These are phyloP conservation scores for Punctularia strigosozonata DNA, from an alignment of 768 basidiomycete species.

Conservation along the genomic window DNA sequence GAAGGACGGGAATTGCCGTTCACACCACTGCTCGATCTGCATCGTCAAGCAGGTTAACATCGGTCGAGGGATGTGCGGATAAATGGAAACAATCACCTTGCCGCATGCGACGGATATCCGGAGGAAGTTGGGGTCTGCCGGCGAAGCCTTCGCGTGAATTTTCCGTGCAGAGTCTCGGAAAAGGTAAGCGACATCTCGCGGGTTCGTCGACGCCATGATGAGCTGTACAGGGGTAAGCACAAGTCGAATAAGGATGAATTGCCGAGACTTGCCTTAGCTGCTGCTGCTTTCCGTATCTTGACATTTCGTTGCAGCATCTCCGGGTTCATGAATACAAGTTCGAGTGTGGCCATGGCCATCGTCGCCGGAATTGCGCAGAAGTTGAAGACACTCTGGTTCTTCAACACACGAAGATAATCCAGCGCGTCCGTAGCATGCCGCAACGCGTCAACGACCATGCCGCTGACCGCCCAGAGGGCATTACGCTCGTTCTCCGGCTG, in stretches of 20 bases:
- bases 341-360: conserved; percentile 94
- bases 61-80: neutral
- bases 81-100: conserved; percentile 37
- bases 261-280: conserved; percentile 51
- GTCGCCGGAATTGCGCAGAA: conserved; percentile 91
- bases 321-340: conserved; percentile 88
- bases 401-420: conserved; percentile 80
- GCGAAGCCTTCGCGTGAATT: conserved; percentile 72
- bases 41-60: conserved; percentile 7
- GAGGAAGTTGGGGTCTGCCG: conserved; percentile 82
- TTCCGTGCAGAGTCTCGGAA: conserved; percentile 74
- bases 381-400: conserved; percentile 88
- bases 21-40: conserved; percentile 89
- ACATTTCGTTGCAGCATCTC: conserved; percentile 78
- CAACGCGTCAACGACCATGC: conserved; percentile 83
- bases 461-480: conserved; percentile 74
- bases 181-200: conserved; percentile 79
- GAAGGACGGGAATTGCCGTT: conserved; percentile 91
- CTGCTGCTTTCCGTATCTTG: conserved; percentile 90
- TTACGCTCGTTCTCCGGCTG: conserved; percentile 43
- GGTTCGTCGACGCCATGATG: conserved; percentile 88
- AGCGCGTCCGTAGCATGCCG: conserved; percentile 75
- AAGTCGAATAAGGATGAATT: neutral
- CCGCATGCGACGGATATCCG: conserved; percentile 74
- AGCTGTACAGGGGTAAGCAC: conserved; percentile 34